phyloP scores from a whole-genome alignment of 108 stramenopile genomes.

The Chaetoceros muelleri region DNA sequence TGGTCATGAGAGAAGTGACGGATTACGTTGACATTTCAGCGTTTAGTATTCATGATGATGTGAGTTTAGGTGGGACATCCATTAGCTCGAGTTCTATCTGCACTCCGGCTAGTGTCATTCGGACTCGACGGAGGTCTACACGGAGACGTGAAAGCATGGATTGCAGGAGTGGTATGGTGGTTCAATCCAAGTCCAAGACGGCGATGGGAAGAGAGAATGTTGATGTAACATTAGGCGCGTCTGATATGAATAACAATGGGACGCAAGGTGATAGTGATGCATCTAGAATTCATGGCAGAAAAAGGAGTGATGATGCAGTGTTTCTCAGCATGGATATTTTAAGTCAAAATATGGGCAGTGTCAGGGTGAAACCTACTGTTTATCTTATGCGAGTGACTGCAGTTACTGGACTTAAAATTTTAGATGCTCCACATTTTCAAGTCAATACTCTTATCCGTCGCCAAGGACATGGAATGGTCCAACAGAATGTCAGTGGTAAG shows the following conservation, averaged over 20 bases:
- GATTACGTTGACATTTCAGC: neutral
- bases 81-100: neutral
- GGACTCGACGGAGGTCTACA: neutral
- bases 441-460: constrained; percentile 59
- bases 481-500: too few relatives aligned
- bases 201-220: too few relatives aligned
- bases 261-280: neutral
- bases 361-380: constrained; percentile 13
- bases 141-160: neutral
- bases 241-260: neutral
- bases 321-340: neutral
- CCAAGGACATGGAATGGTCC: too few relatives aligned
- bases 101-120: neutral
- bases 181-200: neutral
- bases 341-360: neutral
- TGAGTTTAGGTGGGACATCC: neutral
- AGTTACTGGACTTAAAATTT: constrained; percentile 66
- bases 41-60: neutral
- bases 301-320: neutral
- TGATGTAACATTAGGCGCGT: neutral
- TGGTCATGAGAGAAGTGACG: constrained; percentile 46
- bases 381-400: constrained; percentile 70
- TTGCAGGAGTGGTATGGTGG: neutral
- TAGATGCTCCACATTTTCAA: constrained; percentile 83
- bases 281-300: neutral